These are phyloP conservation scores for Pisolithus tinctorius DNA, from an alignment of 768 basidiomycete species.

Conservation along the genomic window DNA sequence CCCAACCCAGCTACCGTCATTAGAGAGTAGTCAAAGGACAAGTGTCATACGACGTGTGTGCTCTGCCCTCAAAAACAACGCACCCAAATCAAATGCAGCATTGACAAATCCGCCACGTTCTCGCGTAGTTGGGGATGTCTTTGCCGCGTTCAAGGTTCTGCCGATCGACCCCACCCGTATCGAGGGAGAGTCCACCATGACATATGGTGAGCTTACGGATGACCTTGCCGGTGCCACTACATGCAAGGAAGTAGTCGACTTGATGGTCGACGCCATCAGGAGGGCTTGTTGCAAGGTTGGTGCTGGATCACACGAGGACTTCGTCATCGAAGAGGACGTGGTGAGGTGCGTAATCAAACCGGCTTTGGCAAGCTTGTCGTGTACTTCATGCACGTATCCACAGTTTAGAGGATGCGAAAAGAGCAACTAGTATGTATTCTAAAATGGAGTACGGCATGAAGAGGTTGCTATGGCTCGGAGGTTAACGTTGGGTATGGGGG, in stretches of 20 bases:
- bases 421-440: conserved; percentile 78
- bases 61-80: conserved; percentile 7
- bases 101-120: conserved; percentile 26
- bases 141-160: conserved; percentile 75
- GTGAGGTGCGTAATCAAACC: conserved; percentile 54
- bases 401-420: conserved; percentile 77
- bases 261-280: conserved; percentile 65
- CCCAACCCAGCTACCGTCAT: conserved; percentile 12
- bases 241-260: conserved; percentile 71
- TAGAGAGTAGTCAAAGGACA: background rate
- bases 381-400: background rate
- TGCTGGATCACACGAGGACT: conserved; percentile 31
- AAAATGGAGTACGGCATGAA: conserved; percentile 95
- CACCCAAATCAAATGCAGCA: conserved; percentile 14
- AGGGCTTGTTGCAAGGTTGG: conserved; percentile 64
- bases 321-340: conserved; percentile 64
- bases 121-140: conserved; percentile 33
- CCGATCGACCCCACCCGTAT: conserved; percentile 57
- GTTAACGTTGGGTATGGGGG: conserved; percentile 28
- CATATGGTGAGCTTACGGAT: conserved; percentile 51
- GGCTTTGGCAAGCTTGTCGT: background rate
- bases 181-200: conserved; percentile 33
- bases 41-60: background rate
- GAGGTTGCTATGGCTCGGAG: conserved; percentile 81
- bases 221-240: conserved; percentile 54